Evolutionary conservation across 108 stramenopile genomes (phyloP), one percentile per base, ranked within the genome.

Genomic region (Nitzschia inconspicua): DNA sequence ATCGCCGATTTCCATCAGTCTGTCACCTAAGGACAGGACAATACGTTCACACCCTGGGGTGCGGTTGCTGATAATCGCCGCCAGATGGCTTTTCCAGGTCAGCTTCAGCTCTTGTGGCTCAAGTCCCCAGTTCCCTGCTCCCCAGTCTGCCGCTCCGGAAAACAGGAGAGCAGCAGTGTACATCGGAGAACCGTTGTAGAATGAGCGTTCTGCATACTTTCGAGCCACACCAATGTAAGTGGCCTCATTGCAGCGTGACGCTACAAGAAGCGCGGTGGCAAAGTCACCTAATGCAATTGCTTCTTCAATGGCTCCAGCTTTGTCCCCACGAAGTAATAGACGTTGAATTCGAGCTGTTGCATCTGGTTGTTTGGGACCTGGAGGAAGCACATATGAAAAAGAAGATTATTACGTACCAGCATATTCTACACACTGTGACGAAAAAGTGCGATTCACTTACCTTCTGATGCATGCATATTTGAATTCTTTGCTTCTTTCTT

Each of bases 11-110:
- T 88, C 71, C 14, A 57, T 59, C 23, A 95, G 75, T 31, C 77
- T 47, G 59, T 92, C 90, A 26, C 90, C 94, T 5, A 95, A 77
- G 20, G 90, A 72, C 18, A 86, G 47, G 5, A 86, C 86, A 42
- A 91, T 63, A 5, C 53, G 53, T 8, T 89, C 85, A 89, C 93
- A 94, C 8, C 89, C 89, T 4, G 46, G 29, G 9, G 68, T 84
- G 18, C 82, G 85, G 60, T 94, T 94, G 72, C 82, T 89, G 24
- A 93, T 57, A 53, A 93, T 84, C 27, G 77, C 75, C 6, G 85
- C 84, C 14, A 89, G 70, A 44, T 88, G 84, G 7, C 59, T 40
- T 39, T 67, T 76, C 92, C 92, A 93, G 23, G 70, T 78, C 31
- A 34, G 9, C 13, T 26, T 58, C 19, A 88, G 47, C 24, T 86